phyloP scores from a whole-genome alignment of 176 grass and related monocot genomes.

The Cenchrus purpureus region DNA sequence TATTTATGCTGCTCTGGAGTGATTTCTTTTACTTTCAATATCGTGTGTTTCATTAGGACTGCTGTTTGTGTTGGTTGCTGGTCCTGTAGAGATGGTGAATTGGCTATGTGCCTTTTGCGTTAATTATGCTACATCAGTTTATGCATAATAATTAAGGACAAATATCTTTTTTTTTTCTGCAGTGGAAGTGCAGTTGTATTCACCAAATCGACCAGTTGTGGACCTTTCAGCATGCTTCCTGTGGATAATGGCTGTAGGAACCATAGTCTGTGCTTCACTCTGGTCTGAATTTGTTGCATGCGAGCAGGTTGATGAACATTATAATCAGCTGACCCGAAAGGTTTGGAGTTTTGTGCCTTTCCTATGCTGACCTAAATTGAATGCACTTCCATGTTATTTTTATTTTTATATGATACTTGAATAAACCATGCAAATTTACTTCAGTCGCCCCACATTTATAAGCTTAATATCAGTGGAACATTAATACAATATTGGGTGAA shows the following conservation, averaged over 20 bases:
- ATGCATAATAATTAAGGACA: slow-evolving; percentile 36
- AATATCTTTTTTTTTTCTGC: slow-evolving; percentile 48
- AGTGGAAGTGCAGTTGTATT: slow-evolving; percentile 96
- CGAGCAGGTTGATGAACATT: slow-evolving; percentile 85
- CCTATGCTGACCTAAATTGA: slow-evolving; percentile 8
- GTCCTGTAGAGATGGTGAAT: slow-evolving; percentile 5
- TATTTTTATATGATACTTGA: slow-evolving; percentile 3
- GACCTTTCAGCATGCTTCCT: slow-evolving; percentile 88
- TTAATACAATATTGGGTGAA: slow-evolving; percentile 3
- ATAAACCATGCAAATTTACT: slow-evolving; percentile 1
- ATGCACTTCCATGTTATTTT: slow-evolving; percentile 7
- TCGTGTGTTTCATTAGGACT: background rate
- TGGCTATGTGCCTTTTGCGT: background rate
- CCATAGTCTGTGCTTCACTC: slow-evolving; percentile 81
- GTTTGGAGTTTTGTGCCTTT: slow-evolving; percentile 47
- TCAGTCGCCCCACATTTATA: background rate
- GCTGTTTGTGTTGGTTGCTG: background rate
- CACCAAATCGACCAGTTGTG: slow-evolving; percentile 76
- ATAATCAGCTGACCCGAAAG: slow-evolving; percentile 80
- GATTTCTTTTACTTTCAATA: background rate
- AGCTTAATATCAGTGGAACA: background rate
- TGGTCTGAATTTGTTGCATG: slow-evolving; percentile 80
- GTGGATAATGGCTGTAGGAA: slow-evolving; percentile 91
- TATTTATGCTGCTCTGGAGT: background rate
- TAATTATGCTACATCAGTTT: background rate